phyloP scores from a whole-genome alignment of 441 rosid species.

The Euphorbia schlechtendalii region DNA sequence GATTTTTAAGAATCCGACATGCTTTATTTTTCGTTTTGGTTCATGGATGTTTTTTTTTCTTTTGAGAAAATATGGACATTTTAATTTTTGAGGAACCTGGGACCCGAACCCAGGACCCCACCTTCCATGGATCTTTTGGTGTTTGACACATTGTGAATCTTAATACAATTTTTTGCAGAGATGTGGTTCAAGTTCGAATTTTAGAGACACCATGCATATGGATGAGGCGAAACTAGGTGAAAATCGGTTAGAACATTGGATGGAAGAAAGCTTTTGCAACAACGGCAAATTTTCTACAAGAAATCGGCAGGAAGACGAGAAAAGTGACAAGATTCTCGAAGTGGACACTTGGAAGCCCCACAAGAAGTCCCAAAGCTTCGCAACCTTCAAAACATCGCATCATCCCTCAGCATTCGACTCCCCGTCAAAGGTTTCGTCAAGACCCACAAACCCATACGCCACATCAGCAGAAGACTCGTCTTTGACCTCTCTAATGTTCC shows the following conservation, averaged over 20 bases:
- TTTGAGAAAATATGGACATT: no score
- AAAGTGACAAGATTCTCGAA: slow-evolving; percentile 66
- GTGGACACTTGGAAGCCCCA: slow-evolving; percentile 61
- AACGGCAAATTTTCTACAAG: slow-evolving; percentile 19
- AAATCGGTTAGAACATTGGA: slow-evolving; percentile 65
- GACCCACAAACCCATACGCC: slow-evolving; percentile 35
- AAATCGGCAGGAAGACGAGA: slow-evolving; percentile 39
- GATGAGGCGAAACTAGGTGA: slow-evolving; percentile 40
- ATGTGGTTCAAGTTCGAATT: slow-evolving; percentile 42
- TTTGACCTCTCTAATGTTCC: slow-evolving; percentile 28
- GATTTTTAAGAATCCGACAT: neutral
- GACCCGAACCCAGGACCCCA: no score
- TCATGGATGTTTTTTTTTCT: no score
- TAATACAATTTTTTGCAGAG: no score
- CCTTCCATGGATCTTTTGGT: no score
- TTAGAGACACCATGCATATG: slow-evolving; percentile 37
- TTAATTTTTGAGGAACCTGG: no score
- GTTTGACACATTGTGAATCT: no score
- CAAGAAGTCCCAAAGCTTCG: slow-evolving; percentile 33
- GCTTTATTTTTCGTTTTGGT: neutral
- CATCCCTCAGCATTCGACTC: slow-evolving; percentile 29
- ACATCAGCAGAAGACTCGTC: slow-evolving; percentile 42
- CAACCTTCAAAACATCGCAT: slow-evolving; percentile 39
- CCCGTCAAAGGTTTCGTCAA: slow-evolving; percentile 31
- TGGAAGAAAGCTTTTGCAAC: slow-evolving; percentile 49